phyloP scores from a whole-genome alignment of 2,329 filamentous ascomycete genomes.

The Juglanconis oblonga region DNA sequence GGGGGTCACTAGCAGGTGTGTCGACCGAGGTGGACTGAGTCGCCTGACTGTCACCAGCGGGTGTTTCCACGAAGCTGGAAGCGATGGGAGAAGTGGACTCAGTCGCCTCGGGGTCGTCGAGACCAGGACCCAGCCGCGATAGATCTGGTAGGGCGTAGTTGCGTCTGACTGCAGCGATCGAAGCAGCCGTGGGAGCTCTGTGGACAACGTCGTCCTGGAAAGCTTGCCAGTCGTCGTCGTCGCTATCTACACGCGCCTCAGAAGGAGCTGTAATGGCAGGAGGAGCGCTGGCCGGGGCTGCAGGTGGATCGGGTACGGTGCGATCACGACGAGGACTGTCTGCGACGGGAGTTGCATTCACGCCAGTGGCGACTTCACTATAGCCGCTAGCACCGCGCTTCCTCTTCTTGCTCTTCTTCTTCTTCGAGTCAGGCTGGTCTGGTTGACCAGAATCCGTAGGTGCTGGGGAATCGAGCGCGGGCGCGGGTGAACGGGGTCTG shows the following conservation, averaged over 20 bases:
- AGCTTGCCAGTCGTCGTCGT: background rate
- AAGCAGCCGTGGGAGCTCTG: background rate
- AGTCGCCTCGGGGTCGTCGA: background rate
- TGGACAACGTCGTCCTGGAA: background rate
- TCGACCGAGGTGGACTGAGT: too few species aligned
- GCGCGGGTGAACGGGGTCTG: too few species aligned
- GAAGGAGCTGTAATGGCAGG: background rate
- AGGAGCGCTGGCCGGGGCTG: background rate
- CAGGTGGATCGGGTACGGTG: background rate
- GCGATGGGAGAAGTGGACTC: slow-evolving; percentile 16
- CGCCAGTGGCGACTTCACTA: background rate
- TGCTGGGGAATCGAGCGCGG: background rate
- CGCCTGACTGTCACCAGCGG: background rate
- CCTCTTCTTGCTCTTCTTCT: background rate
- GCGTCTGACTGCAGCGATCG: background rate
- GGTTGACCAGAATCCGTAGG: background rate
- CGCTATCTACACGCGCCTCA: background rate
- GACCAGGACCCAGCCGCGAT: background rate
- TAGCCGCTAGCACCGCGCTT: background rate
- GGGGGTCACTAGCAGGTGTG: background rate
- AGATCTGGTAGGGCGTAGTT: background rate
- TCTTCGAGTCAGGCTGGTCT: background rate
- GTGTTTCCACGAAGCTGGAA: slow-evolving; percentile 15
- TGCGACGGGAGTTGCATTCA: background rate
- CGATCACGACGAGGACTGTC: too few species aligned